Conservation (phyloP, 2,329 filamentous ascomycete species). For the Gremmenia infestans region DNA sequence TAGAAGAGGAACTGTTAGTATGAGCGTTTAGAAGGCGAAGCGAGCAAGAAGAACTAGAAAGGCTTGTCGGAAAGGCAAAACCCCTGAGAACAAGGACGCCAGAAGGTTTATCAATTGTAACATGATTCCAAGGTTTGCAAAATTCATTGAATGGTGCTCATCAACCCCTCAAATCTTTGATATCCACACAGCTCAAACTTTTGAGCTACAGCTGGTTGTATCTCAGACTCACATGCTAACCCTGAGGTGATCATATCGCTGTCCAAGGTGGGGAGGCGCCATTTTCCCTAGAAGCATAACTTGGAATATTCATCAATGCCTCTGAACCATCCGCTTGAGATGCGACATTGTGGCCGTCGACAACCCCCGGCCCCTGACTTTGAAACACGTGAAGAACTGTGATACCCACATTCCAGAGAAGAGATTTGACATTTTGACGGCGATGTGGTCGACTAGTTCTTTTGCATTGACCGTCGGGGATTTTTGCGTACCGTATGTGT, state of each 20-base stretch:
- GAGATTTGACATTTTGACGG: conserved; percentile 29
- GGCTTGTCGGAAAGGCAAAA: conserved; percentile 1
- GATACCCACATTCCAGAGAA: conserved; percentile 33
- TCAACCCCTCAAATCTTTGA: background rate
- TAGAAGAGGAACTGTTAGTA: conserved; percentile 30
- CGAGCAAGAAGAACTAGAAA: background rate
- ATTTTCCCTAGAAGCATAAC: background rate
- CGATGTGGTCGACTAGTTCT: background rate
- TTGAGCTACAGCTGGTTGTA: background rate
- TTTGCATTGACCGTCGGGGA: background rate
- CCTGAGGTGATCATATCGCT: background rate
- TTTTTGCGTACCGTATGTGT: background rate
- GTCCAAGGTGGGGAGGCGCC: background rate
- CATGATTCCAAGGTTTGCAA: no score
- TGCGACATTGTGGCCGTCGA: no score
- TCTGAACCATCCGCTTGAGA: no score
- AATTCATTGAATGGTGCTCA: no score
- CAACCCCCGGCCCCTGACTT: no score
- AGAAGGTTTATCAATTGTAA: no score
- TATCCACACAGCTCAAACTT: background rate
- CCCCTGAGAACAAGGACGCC: background rate
- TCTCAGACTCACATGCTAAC: background rate
- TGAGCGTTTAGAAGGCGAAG: background rate
- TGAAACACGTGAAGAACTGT: conserved; percentile 2
- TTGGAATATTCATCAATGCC: background rate